These are phyloP conservation scores for Tetrapyrgos nigripes DNA, from an alignment of 1,284 basidiomycete genomes.

Conservation along the genomic window DNA sequence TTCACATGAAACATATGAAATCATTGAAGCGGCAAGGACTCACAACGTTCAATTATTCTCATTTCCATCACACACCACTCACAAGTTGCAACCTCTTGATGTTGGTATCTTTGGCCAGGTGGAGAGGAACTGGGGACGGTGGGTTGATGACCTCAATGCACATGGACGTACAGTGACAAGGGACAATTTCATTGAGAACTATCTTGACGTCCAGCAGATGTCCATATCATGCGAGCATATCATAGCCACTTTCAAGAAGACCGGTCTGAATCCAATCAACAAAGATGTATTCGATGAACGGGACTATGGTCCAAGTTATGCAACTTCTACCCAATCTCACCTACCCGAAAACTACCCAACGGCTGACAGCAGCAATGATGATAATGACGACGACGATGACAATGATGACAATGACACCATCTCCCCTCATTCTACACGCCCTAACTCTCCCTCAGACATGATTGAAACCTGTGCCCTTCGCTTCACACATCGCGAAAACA, in stretches of 20 bases:
- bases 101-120: slow-evolving; percentile 42
- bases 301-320: slow-evolving; percentile 21
- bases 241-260: slow-evolving; percentile 27
- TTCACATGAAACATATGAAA: slow-evolving; percentile 36
- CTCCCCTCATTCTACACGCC: too few species aligned
- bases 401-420: too few species aligned
- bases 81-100: slow-evolving; percentile 46
- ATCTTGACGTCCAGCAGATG: slow-evolving; percentile 23
- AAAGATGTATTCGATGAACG: slow-evolving; percentile 20
- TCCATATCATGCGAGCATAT: slow-evolving; percentile 32
- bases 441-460: too few species aligned
- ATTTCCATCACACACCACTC: slow-evolving; percentile 46
- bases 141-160: slow-evolving; percentile 20
- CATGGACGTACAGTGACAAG: slow-evolving; percentile 20
- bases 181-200: slow-evolving; percentile 31
- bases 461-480: too few species aligned
- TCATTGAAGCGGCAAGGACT: slow-evolving; percentile 28
- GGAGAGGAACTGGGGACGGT: slow-evolving; percentile 23
- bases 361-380: too few species aligned
- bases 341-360: slow-evolving; percentile 4
- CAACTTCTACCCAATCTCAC: slow-evolving; percentile 16
- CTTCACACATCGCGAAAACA: too few species aligned
- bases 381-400: too few species aligned
- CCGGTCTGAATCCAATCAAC: slow-evolving; percentile 31
- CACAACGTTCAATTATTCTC: slow-evolving; percentile 38